A percentile compares a stretch with the other conserved stretches of the same genome.
These are phyloP conservation scores for Boletus vermiculosoides DNA, from an alignment of 768 basidiomycete genomes.

Conservation along the genomic window DNA sequence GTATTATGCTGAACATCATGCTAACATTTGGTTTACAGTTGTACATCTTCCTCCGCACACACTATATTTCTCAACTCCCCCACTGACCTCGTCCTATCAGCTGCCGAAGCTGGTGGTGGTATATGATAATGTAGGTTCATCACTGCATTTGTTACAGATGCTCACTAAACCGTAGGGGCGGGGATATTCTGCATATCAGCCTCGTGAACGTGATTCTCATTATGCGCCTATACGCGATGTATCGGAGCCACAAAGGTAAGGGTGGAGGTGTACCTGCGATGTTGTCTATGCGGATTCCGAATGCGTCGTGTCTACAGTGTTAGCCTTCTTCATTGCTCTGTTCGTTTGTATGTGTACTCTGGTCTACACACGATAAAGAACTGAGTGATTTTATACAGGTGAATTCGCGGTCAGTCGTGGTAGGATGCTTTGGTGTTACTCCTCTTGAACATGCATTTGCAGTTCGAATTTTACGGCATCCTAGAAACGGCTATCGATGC, in stretches of 20 bases:
- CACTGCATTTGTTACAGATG: no score
- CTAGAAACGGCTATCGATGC: neutral
- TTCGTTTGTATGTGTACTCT: neutral
- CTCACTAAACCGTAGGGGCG: no score
- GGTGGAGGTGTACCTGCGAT: neutral
- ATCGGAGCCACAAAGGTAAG: neutral
- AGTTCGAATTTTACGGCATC: conserved; percentile 3
- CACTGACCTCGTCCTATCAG: no score
- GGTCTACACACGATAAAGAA: neutral
- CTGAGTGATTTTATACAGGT: neutral
- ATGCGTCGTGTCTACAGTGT: neutral
- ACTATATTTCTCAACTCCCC: no score
- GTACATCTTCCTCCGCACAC: no score
- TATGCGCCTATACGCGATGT: no score
- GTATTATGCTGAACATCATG: no score
- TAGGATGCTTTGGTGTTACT: neutral
- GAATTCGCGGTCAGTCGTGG: neutral
- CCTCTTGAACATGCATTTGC: neutral
- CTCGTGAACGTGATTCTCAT: no score
- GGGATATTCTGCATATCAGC: no score
- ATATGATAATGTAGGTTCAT: no score
- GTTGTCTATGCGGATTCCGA: neutral
- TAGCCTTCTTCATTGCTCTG: neutral
- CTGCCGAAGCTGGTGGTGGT: no score
- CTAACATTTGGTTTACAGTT: no score